Base-by-base conservation (phyloP, 1,139 yeast genomes). In the Yamadazyma songkhlaensis region DNA sequence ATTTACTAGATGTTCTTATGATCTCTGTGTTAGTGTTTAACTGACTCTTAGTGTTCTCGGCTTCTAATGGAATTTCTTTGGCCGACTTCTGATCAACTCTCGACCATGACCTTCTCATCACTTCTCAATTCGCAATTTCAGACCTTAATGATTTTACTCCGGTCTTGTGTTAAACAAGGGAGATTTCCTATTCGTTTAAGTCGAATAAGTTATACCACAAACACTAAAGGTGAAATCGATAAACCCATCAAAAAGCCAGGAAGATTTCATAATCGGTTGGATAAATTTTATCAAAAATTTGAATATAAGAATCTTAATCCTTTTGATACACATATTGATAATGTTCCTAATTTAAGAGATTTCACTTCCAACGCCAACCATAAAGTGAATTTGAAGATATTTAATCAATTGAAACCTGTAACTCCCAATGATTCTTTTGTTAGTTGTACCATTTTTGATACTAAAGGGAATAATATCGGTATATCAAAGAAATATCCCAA, bases 401-500 rank as follows among this genome's bases (percentile, higher is more conserved):
- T 60, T 29, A 60, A 57, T 36, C 54, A 66, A 20, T 53, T 79
- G 35, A 72, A 76, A 44, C 84, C 86, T 1, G 71, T 77, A 6
- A 72, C 77, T 3, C 84, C 86, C 0, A 79, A 68, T 51, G 77
- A 79, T 47, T 59, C 74, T 6, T 74, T 55, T 48, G 81, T 80
- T 3, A 77, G 81, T 25, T 83, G 89, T 47, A 83, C 90, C 0
- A 79, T 85, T 0, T 84, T 92, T 52, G 94, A 90, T 55, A 51
- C 60, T 7, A 63, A 72, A 11, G 98, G 98, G 1, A 74, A 78
- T 40, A 84, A 86, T 32, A 68, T 77, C 1, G 84, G 83, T 5
- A 87, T 86, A 2, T 80, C 94, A 0, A 80, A 87, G 36, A 86
- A 82, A 50, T 83, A 79, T 51, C 89, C 87, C 40, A 83, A 88